Conservation (phyloP, 2,329 filamentous ascomycete genomes). For the Talaromyces sp. region DNA sequence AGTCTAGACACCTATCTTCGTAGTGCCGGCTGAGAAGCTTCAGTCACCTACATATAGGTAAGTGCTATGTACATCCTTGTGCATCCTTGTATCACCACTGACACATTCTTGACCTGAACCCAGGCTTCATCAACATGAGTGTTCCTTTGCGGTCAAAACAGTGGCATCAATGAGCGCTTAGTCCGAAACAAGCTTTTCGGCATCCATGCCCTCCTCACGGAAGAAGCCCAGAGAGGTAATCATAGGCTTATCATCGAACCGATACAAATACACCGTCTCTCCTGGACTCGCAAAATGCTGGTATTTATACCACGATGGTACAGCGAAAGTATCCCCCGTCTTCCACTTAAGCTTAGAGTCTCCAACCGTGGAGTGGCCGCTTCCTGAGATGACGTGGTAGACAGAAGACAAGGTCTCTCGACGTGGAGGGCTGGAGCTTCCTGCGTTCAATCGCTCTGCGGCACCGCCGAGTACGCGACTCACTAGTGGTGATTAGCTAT, state of each 20-base stretch:
- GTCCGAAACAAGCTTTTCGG: constrained; percentile 39
- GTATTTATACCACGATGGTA: constrained; percentile 53
- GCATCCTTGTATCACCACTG: too few species aligned
- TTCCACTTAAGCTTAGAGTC: constrained; percentile 44
- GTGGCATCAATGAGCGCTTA: not conserved
- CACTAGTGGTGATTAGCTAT: not conserved
- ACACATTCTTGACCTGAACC: too few species aligned
- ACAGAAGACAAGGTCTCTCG: constrained; percentile 53
- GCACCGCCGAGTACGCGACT: constrained; percentile 44
- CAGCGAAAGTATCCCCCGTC: constrained; percentile 53
- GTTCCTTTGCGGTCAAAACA: too few species aligned
- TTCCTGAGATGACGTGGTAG: constrained; percentile 53
- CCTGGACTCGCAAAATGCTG: constrained; percentile 44
- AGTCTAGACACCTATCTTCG: too few species aligned
- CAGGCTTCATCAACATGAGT: too few species aligned
- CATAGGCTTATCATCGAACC: constrained; percentile 57
- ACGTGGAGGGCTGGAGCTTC: constrained; percentile 34
- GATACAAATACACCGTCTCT: constrained; percentile 49
- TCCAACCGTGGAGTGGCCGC: constrained; percentile 42
- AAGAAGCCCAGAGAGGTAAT: constrained; percentile 52
- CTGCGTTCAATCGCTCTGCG: constrained; percentile 45
- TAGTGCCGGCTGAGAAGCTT: too few species aligned
- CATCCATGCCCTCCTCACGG: constrained; percentile 38
- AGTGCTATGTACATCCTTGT: too few species aligned
- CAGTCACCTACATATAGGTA: too few species aligned